Conservation (phyloP, 2,329 filamentous ascomycete genomes). For the Colletotrichum chrysophilum region DNA sequence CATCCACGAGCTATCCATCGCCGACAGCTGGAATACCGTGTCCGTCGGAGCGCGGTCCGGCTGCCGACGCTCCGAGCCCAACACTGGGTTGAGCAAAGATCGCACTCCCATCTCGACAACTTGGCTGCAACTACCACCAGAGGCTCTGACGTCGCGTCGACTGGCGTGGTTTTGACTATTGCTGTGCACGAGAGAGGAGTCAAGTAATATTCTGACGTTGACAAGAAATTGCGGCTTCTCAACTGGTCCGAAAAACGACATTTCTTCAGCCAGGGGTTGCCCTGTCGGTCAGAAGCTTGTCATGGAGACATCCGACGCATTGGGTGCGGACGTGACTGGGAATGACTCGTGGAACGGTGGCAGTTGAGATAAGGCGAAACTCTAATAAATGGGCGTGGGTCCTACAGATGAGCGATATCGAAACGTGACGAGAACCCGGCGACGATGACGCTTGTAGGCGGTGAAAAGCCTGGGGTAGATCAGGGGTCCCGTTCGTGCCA, state of each 20-base stretch:
- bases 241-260: neutral
- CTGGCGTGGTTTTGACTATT: neutral
- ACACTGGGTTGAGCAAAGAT: constrained; percentile 2
- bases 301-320: neutral
- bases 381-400: neutral
- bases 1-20: constrained; percentile 35
- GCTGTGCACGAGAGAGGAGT: neutral
- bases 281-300: neutral
- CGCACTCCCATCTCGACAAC: neutral
- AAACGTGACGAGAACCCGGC: neutral
- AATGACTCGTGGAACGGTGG: neutral
- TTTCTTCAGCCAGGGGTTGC: neutral
- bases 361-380: neutral
- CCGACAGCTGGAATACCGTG: constrained; percentile 29
- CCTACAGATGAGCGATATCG: neutral
- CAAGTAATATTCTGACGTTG: neutral
- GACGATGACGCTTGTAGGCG: neutral
- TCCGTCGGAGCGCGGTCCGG: neutral
- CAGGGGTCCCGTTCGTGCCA: neutral
- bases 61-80: neutral
- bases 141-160: neutral
- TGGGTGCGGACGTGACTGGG: neutral
- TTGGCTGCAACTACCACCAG: neutral
- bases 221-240: neutral
- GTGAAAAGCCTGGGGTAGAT: neutral